Conservation (phyloP, 140 eudicot genomes). For the Anethum foeniculum region DNA sequence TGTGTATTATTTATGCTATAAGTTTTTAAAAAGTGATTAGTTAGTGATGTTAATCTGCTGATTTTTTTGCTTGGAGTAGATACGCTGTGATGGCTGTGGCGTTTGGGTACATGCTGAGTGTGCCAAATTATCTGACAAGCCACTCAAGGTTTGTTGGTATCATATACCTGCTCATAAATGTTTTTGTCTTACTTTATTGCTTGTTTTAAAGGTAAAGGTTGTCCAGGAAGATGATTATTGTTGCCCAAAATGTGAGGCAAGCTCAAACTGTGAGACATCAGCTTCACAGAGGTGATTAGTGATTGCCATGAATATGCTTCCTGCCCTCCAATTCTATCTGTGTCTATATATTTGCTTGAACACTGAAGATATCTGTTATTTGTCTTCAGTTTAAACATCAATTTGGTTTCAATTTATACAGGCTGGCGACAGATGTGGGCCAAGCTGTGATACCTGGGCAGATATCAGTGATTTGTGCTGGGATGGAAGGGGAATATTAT, state of each 20-base stretch:
- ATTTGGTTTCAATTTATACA: slow-evolving; percentile 8
- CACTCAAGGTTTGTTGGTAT: slow-evolving; percentile 41
- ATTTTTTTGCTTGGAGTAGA: slow-evolving; percentile 31
- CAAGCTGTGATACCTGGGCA: slow-evolving; percentile 43
- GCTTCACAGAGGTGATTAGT: slow-evolving; percentile 33
- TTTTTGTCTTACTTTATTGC: neutral
- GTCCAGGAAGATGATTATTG: slow-evolving; percentile 46
- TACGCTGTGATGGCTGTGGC: slow-evolving; percentile 88
- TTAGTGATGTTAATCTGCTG: slow-evolving; percentile 4
- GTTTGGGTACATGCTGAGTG: slow-evolving; percentile 88
- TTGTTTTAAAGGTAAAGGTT: slow-evolving; percentile 28
- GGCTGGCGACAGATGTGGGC: slow-evolving; percentile 27
- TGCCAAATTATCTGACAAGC: slow-evolving; percentile 39
- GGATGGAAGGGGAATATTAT: slow-evolving; percentile 64
- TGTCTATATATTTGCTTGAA: neutral
- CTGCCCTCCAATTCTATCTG: neutral
- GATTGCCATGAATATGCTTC: neutral
- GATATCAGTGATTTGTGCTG: slow-evolving; percentile 63
- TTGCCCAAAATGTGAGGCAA: slow-evolving; percentile 71
- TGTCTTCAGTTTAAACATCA: neutral
- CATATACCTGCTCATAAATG: slow-evolving; percentile 7
- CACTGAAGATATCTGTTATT: neutral
- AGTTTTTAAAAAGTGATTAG: neutral
- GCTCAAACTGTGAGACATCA: slow-evolving; percentile 24
- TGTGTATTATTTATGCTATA: neutral